A percentile compares a stretch with the other conserved stretches of the same genome.
Conservation (phyloP, 345 rosid genomes). For the Viola odorata region DNA sequence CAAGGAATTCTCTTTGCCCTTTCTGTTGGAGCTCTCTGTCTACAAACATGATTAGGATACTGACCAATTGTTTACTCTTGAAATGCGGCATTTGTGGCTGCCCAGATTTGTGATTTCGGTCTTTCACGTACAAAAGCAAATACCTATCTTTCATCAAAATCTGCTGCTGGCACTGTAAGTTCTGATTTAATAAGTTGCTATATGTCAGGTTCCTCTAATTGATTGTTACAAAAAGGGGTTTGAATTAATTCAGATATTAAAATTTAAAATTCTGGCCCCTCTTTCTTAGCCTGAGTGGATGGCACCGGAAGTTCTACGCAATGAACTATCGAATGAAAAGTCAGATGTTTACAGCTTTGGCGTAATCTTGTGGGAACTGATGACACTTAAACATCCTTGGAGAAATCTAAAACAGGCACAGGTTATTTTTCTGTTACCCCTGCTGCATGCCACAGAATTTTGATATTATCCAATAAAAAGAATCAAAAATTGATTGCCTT, state of each 20-base stretch:
- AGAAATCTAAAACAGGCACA: constrained; percentile 20
- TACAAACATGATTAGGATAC: no score
- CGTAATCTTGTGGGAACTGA: constrained; percentile 26
- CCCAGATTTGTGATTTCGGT: constrained; percentile 28
- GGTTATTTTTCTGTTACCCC: constrained; percentile 17
- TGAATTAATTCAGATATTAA: background rate
- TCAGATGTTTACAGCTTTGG: constrained; percentile 32
- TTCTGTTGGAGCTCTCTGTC: background rate
- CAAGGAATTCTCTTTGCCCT: background rate
- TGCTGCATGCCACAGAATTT: background rate
- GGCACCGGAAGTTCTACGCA: constrained; percentile 29
- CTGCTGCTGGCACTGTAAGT: constrained; percentile 27
- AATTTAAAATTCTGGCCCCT: background rate
- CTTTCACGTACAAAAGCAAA: constrained; percentile 26
- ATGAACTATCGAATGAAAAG: constrained; percentile 22
- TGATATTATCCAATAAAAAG: background rate
- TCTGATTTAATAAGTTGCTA: background rate
- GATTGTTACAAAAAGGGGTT: background rate
- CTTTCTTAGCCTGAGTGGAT: constrained; percentile 28
- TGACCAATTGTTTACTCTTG: background rate
- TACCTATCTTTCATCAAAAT: constrained; percentile 19
- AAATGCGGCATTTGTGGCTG: background rate
- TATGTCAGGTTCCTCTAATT: background rate
- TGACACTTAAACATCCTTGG: constrained; percentile 25
- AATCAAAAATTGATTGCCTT: background rate